Base-by-base conservation (phyloP, 768 basidiomycete species). In the Boletus rufocinnamomeus region DNA sequence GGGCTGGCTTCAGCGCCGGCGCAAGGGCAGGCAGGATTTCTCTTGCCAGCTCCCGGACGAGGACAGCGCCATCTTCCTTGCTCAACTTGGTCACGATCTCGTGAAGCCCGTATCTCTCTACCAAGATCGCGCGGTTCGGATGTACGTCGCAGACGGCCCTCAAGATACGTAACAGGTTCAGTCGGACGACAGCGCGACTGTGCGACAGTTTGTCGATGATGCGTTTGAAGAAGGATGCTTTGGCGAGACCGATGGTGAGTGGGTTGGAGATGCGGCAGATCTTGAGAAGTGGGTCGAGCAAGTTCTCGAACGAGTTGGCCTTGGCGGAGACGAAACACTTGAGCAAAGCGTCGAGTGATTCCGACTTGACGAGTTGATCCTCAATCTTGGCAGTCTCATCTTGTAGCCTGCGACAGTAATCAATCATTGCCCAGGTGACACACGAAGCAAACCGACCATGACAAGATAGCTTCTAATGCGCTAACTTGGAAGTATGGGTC, bases 371-470 rank as follows among this genome's bases (percentile, higher is more conserved):
- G 0, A 99, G 79, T 50, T 89, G 85, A 67, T 96, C 95, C 70
- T 98, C 97, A 7, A 99, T 91, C 54, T 94, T 84, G 2, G 93
- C 87, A 1, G 91, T 93, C 74, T 99, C 97, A 66, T 98, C 97
- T 77, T 95, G 91, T 37, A 98, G 77, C 94, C 93, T 95, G 64
- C 47, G 40, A 41, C n/a, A 10, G 7, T 11, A 1, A 30, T 71
- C 38, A 66, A 38, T 44, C 19, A 34, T 52, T 25, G 25, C 6
- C 50, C 17, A 21, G 10, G 10, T 30, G 16, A 35, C 16, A 6
- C 41, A 7, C 11, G 13, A 6, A 66, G 54, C 23, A 21, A 43
- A 53, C 84, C 61, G 61, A 93, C 95, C 96, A 99, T 0, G 91
- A 89, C 11, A 94, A 73, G 32, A 98, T 85, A 8, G 95, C 86